These are phyloP conservation scores for Eremothecium cymbalariae DNA, from an alignment of 1,139 yeast species.

Conservation along the genomic window DNA sequence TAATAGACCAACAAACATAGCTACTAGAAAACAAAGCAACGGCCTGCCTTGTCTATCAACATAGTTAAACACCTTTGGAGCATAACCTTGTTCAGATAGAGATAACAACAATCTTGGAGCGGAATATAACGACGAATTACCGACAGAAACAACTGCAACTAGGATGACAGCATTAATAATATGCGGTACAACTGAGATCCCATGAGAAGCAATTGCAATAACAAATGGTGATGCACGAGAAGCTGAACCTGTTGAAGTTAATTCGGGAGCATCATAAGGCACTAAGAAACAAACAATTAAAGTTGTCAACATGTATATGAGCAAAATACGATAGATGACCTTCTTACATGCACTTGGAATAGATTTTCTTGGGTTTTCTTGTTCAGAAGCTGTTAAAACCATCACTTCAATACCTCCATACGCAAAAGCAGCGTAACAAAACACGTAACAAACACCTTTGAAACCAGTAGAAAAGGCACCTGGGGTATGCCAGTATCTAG, in stretches of 20 bases:
- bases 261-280: conserved; percentile 43
- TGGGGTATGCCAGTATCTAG: conserved; percentile 52
- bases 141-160: conserved; percentile 42
- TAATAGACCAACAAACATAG: conserved; percentile 44
- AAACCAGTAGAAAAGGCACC: conserved; percentile 46
- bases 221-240: conserved; percentile 61
- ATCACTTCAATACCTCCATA: conserved; percentile 78
- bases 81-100: conserved; percentile 51
- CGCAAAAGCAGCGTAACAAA: conserved; percentile 80
- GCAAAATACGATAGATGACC: conserved; percentile 60
- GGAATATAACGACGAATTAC: conserved; percentile 48
- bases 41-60: conserved; percentile 59
- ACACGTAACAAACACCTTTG: conserved; percentile 77
- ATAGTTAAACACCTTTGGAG: conserved; percentile 47
- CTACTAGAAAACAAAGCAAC: conserved; percentile 39
- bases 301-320: conserved; percentile 51
- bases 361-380: conserved; percentile 65
- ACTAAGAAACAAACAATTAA: conserved; percentile 57
- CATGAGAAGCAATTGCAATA: conserved; percentile 56
- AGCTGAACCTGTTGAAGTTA: conserved; percentile 36
- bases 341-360: conserved; percentile 68
- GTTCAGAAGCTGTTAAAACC: conserved; percentile 86
- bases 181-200: conserved; percentile 51
- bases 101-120: conserved; percentile 54
- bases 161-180: conserved; percentile 42